Evolutionary conservation across 768 basidiomycete species (phyloP).

Genomic region (Pulveroboletus ravenelii): DNA sequence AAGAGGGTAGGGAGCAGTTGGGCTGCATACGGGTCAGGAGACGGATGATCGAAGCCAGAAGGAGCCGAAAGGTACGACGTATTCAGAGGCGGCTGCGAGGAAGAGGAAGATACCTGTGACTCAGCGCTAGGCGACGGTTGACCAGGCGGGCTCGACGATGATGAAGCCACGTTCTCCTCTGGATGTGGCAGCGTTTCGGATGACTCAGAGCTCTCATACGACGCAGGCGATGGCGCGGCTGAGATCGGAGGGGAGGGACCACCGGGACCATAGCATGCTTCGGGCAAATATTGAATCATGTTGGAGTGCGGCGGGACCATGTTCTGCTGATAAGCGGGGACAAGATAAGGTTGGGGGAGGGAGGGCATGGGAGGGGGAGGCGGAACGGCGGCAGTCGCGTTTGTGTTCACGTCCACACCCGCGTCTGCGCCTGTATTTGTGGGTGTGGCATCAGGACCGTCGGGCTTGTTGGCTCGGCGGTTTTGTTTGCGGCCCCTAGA

Average conservation of each 20-base stretch:
- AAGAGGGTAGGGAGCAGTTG: conserved; percentile 7
- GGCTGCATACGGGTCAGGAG: conserved; percentile 5
- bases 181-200: conserved; percentile 5
- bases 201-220: conserved; percentile 9
- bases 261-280: conserved; percentile 27
- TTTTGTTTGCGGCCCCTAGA: conserved; percentile 35
- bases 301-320: conserved; percentile 16
- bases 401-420: not conserved
- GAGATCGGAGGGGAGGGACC: conserved; percentile 55
- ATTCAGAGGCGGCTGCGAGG: conserved; percentile 7
- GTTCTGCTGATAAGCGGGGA: conserved; percentile 3
- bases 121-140: conserved; percentile 7
- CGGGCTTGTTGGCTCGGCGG: conserved; percentile 20
- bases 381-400: not conserved
- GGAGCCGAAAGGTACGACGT: conserved; percentile 1
- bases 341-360: not conserved
- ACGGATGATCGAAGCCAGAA: conserved; percentile 11
- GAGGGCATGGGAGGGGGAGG: conserved; percentile 1
- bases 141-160: conserved; percentile 13
- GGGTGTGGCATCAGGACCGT: conserved; percentile 18
- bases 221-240: conserved; percentile 43
- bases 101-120: conserved; percentile 18
- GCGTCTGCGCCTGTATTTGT: not conserved
- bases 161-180: conserved; percentile 8
- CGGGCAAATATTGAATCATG: conserved; percentile 23